Conservation (phyloP, 257 asterid genomes). For the Rauvolfia tetraphylla region DNA sequence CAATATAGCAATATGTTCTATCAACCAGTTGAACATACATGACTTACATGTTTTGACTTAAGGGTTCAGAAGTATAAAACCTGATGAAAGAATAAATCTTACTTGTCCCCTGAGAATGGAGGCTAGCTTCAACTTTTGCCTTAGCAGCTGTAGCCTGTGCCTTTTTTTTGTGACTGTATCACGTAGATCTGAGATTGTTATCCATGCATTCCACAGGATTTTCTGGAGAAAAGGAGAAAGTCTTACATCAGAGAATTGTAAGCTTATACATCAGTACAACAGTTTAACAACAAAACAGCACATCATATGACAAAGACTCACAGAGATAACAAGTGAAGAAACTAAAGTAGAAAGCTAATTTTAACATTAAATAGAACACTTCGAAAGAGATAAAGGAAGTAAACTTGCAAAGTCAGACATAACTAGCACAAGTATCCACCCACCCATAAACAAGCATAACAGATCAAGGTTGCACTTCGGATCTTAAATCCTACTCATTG, state of each 20-base stretch:
- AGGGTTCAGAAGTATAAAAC: background rate
- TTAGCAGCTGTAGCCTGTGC: constrained; percentile 87
- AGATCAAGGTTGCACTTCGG: background rate
- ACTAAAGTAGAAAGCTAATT: background rate
- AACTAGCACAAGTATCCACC: background rate
- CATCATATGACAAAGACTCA: background rate
- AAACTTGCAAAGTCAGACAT: background rate
- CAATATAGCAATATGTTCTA: background rate
- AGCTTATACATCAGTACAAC: background rate
- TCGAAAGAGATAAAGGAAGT: background rate
- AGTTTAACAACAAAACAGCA: background rate
- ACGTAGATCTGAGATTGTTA: constrained; percentile 83
- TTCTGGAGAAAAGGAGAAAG: constrained; percentile 44
- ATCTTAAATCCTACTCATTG: background rate
- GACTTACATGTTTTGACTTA: background rate
- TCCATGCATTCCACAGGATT: constrained; percentile 92
- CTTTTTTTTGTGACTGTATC: constrained; percentile 84
- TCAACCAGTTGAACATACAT: background rate
- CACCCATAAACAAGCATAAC: background rate
- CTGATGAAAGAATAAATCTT: constrained; percentile 30
- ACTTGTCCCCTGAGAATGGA: constrained; percentile 89
- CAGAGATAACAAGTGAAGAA: background rate
- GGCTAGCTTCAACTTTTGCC: constrained; percentile 88
- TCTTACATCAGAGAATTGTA: constrained; percentile 5
- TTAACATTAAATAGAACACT: background rate